Evolutionary conservation across 2,329 filamentous ascomycete genomes (phyloP), one percentile per base, ranked within the genome.

Genomic region (Sphaerulina populicola): DNA sequence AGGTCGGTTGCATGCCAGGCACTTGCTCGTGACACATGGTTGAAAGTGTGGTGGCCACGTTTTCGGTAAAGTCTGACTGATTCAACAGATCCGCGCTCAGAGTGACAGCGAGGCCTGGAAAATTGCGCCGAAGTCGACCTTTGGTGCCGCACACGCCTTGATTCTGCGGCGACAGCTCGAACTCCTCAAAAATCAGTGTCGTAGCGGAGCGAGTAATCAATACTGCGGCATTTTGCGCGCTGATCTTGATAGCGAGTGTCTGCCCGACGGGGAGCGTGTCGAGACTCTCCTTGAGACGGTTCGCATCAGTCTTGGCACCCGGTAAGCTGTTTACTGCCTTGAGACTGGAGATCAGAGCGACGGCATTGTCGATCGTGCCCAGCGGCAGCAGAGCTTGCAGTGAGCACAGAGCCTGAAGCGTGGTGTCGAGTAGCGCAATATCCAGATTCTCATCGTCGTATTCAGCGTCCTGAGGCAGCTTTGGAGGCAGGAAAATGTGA

Each of bases 101-200:
- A 0, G 71, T 67, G 0, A 77, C 75, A 0, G 77, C 73, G 12
- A 65, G 67, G 0, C 76, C 78, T 0, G 82, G 82, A 55, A 86
- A 86, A 14, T 76, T 71, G 74, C 81, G 81, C 50, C 69, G 60
- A 0, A 86, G 63, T 1, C 79, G 74, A 23, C 71, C 71, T 15
- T 76, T 64, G 0, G 77, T 65, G 0, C 72, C 71, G 1, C 83
- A 68, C 0, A 82, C 76, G 11, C 72, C 66, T 39, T 77, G 70
- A 1, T 76, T 77, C 0, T 62, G 61, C 0, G 82, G 70, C 0
- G 80, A 81, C 0, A 76, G 71, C 61, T 86, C 81, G 49, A 85
- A 85, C 0, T 72, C 71, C 62, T 86, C 82, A 42, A 83, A 77
- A 50, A 79, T 14, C 57, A 75, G 55, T 58, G 67, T 27, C 15